Evolutionary conservation across 2,329 filamentous ascomycete genomes (phyloP).

Genomic region (Monosporascus sp.): DNA sequence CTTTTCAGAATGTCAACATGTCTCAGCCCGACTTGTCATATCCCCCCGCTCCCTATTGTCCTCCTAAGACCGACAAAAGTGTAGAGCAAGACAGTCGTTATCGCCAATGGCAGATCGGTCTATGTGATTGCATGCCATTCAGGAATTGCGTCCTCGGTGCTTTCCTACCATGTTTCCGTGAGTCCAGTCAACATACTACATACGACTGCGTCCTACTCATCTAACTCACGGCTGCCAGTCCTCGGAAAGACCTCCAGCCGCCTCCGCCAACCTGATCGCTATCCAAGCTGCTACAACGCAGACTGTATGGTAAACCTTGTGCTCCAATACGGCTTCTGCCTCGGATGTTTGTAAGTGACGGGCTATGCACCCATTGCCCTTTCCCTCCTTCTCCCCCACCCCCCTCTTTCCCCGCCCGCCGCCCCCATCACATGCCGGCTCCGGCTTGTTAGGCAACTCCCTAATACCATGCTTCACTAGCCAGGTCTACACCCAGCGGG

Average conservation of each 20-base stretch:
- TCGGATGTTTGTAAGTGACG: constrained; percentile 36
- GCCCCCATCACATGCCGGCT: neutral
- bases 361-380: too few species aligned
- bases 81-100: constrained; percentile 5
- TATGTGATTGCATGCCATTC: constrained; percentile 37
- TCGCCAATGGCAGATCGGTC: constrained; percentile 19
- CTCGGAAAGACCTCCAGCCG: constrained; percentile 39
- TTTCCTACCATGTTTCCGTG: constrained; percentile 40
- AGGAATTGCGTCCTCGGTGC: constrained; percentile 33
- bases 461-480: constrained; percentile 16
- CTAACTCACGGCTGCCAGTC: constrained; percentile 23
- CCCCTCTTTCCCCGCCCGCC: too few species aligned
- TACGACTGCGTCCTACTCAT: neutral
- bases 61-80: neutral
- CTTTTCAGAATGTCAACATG: too few species aligned
- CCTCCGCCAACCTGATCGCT: constrained; percentile 37
- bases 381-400: neutral
- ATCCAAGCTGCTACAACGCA: constrained; percentile 32
- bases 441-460: too few species aligned
- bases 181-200: constrained; percentile 13
- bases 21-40: too few species aligned
- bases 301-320: constrained; percentile 37
- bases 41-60: too few species aligned
- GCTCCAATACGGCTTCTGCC: constrained; percentile 32
- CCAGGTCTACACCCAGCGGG: constrained; percentile 47